phyloP scores from a whole-genome alignment of 73 alveolate genomes.

The Paramecium sexaurelia region DNA sequence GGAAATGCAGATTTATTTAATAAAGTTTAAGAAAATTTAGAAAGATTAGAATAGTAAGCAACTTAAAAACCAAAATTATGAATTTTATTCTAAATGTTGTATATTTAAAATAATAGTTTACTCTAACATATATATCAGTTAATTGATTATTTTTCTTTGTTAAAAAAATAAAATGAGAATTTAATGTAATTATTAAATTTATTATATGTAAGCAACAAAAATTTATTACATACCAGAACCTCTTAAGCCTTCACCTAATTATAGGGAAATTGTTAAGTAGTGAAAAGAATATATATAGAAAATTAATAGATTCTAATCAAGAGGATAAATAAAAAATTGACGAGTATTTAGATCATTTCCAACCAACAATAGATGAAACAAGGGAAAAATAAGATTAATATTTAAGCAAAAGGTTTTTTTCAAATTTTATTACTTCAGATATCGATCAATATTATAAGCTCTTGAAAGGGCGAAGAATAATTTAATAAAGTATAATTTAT shows the following conservation, averaged over 20 bases:
- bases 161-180: too few species aligned
- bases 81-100: too few species aligned
- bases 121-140: too few species aligned
- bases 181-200: background rate
- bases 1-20: background rate
- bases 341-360: background rate
- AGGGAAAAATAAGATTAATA: conserved; percentile 18
- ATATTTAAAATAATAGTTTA: too few species aligned
- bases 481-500: background rate
- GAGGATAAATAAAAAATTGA: conserved; percentile 12
- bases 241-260: background rate
- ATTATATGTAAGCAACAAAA: background rate
- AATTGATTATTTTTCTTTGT: background rate
- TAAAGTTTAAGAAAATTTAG: conserved; percentile 59
- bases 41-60: conserved; percentile 1
- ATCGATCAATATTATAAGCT: background rate
- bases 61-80: conserved; percentile 62
- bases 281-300: background rate
- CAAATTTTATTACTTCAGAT: background rate
- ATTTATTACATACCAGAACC: background rate
- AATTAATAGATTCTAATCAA: background rate
- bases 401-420: background rate
- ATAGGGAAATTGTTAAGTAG: background rate
- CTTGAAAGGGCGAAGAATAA: conserved; percentile 51
- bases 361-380: conserved; percentile 17